A percentile compares a stretch with the other conserved stretches of the same genome.
Conservation (phyloP, 257 asterid genomes). For the Nicotiana knightiana region DNA sequence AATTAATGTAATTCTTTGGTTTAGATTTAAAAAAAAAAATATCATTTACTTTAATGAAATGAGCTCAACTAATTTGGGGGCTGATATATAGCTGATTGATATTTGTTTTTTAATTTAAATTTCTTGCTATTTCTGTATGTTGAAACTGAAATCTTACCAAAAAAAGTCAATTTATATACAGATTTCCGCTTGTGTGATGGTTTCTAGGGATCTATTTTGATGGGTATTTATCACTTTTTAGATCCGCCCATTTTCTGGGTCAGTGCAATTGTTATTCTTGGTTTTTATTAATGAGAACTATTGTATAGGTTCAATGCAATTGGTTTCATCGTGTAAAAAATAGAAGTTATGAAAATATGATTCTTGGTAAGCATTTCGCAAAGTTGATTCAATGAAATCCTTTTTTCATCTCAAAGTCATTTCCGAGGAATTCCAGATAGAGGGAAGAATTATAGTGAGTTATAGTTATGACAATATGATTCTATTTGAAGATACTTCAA, state of each 20-base stretch:
- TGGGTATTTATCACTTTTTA: background rate
- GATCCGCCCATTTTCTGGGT: background rate
- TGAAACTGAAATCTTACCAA: background rate
- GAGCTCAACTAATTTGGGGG: background rate
- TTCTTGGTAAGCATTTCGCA: no score
- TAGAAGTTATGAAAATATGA: no score
- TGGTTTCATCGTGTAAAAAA: no score
- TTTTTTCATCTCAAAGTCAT: no score
- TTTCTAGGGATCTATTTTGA: background rate
- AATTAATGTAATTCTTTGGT: background rate
- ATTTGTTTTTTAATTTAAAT: background rate
- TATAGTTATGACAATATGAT: no score
- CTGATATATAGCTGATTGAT: background rate
- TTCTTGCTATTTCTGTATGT: background rate
- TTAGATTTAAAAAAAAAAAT: background rate
- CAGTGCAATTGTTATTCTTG: background rate
- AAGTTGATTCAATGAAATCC: no score
- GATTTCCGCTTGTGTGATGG: background rate
- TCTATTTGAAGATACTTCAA: no score
- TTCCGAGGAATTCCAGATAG: no score
- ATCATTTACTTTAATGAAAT: background rate
- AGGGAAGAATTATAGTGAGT: no score
- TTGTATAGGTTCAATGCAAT: background rate
- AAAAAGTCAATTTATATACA: background rate
- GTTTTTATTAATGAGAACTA: background rate